phyloP scores from a whole-genome alignment of 2,329 filamentous ascomycete species.

The Tympanopsis confertula region DNA sequence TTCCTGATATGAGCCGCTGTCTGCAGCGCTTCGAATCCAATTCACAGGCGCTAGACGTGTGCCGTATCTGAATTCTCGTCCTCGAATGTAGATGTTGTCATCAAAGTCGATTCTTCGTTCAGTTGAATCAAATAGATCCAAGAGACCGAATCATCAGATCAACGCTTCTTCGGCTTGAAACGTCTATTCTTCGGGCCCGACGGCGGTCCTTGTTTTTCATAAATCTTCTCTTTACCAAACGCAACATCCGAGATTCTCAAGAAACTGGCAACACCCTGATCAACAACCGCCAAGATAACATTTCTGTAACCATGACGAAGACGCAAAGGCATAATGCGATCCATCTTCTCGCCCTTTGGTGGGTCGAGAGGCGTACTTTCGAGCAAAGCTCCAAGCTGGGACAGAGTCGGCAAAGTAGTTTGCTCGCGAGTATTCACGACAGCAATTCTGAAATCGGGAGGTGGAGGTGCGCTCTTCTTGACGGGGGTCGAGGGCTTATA shows the following conservation, averaged over 20 bases:
- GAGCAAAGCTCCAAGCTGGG: slow-evolving; percentile 40
- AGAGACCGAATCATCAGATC: no score
- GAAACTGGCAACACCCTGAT: slow-evolving; percentile 51
- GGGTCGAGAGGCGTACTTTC: slow-evolving; percentile 41
- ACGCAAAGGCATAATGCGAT: slow-evolving; percentile 36
- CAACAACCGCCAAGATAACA: slow-evolving; percentile 49
- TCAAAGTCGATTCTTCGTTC: no score
- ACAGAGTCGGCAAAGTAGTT: slow-evolving; percentile 37
- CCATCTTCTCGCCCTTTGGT: slow-evolving; percentile 27
- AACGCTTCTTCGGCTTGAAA: background rate
- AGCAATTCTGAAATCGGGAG: slow-evolving; percentile 47
- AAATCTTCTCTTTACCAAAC: slow-evolving; percentile 42
- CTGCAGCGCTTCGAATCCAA: no score
- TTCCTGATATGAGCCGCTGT: no score
- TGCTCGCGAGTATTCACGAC: slow-evolving; percentile 42
- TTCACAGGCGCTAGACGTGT: no score
- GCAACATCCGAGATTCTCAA: slow-evolving; percentile 42
- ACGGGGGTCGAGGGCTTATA: slow-evolving; percentile 44
- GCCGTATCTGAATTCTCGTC: no score
- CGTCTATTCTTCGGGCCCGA: background rate
- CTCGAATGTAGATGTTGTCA: no score
- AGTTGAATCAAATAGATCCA: no score
- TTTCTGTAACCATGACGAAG: slow-evolving; percentile 47
- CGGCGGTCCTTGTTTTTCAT: slow-evolving; percentile 19
- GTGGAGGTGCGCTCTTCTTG: slow-evolving; percentile 40